Evolutionary conservation across 2,329 filamentous ascomycete genomes (phyloP).

Genomic region (Nemania sp.): DNA sequence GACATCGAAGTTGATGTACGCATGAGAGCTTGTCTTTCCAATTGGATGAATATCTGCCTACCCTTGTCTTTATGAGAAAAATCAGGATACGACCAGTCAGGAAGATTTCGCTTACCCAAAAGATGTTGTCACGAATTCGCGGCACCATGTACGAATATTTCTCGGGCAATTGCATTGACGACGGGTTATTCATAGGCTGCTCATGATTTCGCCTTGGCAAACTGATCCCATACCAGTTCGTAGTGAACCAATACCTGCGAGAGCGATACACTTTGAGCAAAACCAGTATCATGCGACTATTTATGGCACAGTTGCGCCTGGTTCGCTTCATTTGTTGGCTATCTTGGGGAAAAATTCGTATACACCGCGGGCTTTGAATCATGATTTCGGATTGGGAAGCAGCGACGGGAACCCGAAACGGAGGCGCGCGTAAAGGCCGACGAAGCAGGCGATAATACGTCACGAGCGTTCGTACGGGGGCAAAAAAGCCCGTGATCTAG

Average conservation of each 20-base stretch:
- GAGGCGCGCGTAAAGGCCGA: neutral
- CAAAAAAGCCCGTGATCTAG: conserved; percentile 20
- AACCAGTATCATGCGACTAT: no score
- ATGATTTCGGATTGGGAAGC: neutral
- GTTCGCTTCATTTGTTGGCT: no score
- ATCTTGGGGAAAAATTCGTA: no score
- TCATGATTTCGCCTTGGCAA: no score
- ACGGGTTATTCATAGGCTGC: no score
- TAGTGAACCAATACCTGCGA: neutral
- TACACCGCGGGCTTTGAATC: no score
- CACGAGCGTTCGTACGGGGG: neutral
- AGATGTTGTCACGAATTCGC: neutral
- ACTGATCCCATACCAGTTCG: neutral
- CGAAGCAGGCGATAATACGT: neutral
- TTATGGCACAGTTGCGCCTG: no score
- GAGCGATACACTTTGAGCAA: neutral
- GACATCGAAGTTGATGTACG: neutral
- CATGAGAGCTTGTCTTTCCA: neutral
- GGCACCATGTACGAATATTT: neutral
- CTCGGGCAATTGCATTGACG: no score
- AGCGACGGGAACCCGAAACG: neutral
- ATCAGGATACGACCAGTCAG: neutral
- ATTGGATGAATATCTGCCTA: neutral
- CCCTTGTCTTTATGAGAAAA: neutral
- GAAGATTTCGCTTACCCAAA: neutral